These are phyloP conservation scores for Caryopteris hybrid DNA, from an alignment of 305 asterid species.

Conservation along the genomic window DNA sequence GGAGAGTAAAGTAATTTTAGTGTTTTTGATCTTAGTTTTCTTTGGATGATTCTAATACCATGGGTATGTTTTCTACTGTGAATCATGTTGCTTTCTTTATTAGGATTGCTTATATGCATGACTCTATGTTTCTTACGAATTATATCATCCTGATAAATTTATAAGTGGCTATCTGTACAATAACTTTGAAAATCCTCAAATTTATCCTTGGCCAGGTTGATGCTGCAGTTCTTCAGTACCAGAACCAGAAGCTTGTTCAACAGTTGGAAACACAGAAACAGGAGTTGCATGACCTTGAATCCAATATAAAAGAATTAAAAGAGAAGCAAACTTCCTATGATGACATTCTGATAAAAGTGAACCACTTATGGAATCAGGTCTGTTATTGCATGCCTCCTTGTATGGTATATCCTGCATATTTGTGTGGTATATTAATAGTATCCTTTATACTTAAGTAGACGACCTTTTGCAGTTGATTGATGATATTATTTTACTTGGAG, in stretches of 20 bases:
- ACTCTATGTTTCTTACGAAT: neutral
- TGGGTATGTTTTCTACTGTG: neutral
- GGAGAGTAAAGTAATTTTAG: neutral
- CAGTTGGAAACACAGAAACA: constrained; percentile 87
- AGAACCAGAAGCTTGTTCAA: constrained; percentile 93
- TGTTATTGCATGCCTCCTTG: constrained; percentile 13
- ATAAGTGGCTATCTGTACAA: neutral
- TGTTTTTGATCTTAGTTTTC: neutral
- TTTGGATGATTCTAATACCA: neutral
- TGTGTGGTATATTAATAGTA: constrained; percentile 10
- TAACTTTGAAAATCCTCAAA: constrained; percentile 12
- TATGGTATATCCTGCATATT: neutral
- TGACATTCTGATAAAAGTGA: constrained; percentile 58
- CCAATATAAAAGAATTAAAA: constrained; percentile 57
- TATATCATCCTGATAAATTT: neutral
- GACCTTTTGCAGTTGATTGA: constrained; percentile 60
- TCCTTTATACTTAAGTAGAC: constrained; percentile 19
- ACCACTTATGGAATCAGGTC: constrained; percentile 90
- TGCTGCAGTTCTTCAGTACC: constrained; percentile 92
- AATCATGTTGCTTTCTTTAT: neutral
- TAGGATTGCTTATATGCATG: neutral
- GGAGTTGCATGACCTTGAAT: constrained; percentile 71
- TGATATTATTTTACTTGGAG: constrained; percentile 71
- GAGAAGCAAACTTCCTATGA: constrained; percentile 78
- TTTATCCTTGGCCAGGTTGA: constrained; percentile 55